Evolutionary conservation across 768 basidiomycete species (phyloP), one percentile per base, ranked within the genome.

Genomic region (Rhizopogon sp.): DNA sequence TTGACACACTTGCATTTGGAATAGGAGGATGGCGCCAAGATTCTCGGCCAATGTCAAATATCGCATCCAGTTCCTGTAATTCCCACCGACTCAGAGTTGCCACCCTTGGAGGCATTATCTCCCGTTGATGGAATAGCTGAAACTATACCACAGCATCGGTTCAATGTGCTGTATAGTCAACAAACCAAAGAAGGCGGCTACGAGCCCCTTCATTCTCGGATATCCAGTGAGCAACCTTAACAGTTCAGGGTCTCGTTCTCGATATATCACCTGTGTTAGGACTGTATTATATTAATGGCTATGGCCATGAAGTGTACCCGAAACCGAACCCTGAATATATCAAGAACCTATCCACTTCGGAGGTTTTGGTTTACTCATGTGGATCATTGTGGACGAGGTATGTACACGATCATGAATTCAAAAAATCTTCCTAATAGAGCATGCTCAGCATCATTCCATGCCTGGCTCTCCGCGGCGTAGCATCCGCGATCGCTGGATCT

Each of bases 361-460:
- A 89, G 58, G 74, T 88, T 2, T 73, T 98, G 29, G 84, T 98
- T 2, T 97, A 96, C 67, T 94, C 92, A 3, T 94, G 93, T 65
- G 94, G 94, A 5, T 96, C 93, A 2, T 74, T 98, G 7, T 98
- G 92, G 92, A 98, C 94, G 13, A 93, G 90, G 91, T 86, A 52
- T 49, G 76, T 42, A 44, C 7, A 29, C 45, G 33, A 39, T 44
- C 22, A 41, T 29, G 29, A 42, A 61, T 56, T 35, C 28, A 29
- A 57, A 25, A 31, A 39, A 44, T 14, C 20, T 51, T 49, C 58
- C 52, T 29, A 52, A 52, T 51, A 35, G 55, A 51, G 55, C 37
- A 39, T 5, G 17, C 22, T 52, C 59, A 91, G 90, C 61, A 90
- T 97, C 56, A 85, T 94, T n/a, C 94, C 94, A 0, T 96, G 94